phyloP scores from a whole-genome alignment of 1,284 basidiomycete species.

The Mycena citricolor region DNA sequence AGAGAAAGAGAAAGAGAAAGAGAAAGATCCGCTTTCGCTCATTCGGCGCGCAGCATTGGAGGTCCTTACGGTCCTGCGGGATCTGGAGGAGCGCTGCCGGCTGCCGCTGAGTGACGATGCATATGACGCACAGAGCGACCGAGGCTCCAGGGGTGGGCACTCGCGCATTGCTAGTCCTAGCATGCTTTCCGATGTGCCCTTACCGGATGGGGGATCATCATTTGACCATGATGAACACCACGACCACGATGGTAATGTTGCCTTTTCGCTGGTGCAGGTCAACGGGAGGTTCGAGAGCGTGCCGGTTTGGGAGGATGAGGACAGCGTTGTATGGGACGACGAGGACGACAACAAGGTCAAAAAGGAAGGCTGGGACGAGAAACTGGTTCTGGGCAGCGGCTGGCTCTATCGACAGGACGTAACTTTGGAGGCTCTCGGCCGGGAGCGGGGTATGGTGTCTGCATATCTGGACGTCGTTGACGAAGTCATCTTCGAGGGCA shows the following conservation, averaged over 20 bases:
- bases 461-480: slow-evolving; percentile 74
- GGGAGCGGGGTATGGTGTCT: slow-evolving; percentile 56
- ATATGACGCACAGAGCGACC: slow-evolving; percentile 74
- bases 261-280: slow-evolving; percentile 68
- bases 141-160: slow-evolving; percentile 41
- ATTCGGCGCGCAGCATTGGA: slow-evolving; percentile 76
- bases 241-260: slow-evolving; percentile 58
- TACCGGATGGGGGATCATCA: slow-evolving; percentile 35
- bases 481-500: slow-evolving; percentile 66
- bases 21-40: slow-evolving; percentile 48
- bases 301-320: slow-evolving; percentile 77
- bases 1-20: slow-evolving; percentile 10
- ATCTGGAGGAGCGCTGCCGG: slow-evolving; percentile 65
- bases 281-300: slow-evolving; percentile 63
- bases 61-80: slow-evolving; percentile 69
- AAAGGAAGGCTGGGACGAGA: slow-evolving; percentile 74
- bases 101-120: slow-evolving; percentile 70
- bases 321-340: slow-evolving; percentile 45
- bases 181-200: slow-evolving; percentile 40
- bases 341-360: slow-evolving; percentile 57
- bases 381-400: slow-evolving; percentile 71
- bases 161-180: slow-evolving; percentile 50
- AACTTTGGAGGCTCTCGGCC: slow-evolving; percentile 48
- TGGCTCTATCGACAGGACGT: slow-evolving; percentile 77
- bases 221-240: too few species aligned